Evolutionary conservation across 2,329 filamentous ascomycete species (phyloP), one percentile per base, ranked within the genome.

Genomic region (Fusarium albosuccineum): DNA sequence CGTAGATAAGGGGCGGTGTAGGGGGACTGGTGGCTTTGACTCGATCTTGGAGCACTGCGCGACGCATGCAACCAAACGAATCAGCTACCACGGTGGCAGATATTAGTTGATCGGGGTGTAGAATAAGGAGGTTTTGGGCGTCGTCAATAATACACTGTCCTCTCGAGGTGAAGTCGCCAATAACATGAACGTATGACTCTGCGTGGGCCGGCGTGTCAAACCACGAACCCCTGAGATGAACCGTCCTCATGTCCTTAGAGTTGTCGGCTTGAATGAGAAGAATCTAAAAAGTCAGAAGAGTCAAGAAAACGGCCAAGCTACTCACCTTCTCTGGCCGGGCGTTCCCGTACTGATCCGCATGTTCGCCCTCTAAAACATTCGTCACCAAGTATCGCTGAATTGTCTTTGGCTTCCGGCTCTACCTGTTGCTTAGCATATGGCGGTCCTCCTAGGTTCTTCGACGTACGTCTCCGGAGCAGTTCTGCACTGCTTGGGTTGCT

Each of bases 31-130:
- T 95, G 9, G 93, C 93, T 78, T 98, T 98, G 72, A 99, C 91
- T 33, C 96, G 91, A 77, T 99, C 95, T 77, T 98, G 94, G 27
- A 99, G 86, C 2, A 98, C 95, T 30, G 96, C 94, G 67, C 95
- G 91, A 16, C 96, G 91, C 76, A 92, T 90, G 75, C 96, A 99
- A 26, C 90, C 91, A 76, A 98, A 97, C 0, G 96, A 97, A 78
- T 99, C 96, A n/a, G 94, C 94, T 42, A 99, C 92, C 6, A 97
- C 93, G 1, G 96, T 98, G 3, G 96, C 92, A 3, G 96, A 98
- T 54, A 99, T 91, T 34, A 99, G 86, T 79, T 98, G 94, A 74
- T 99, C 96, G 0, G 96, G 96, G 74, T 99, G 94, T 13, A 99
- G 81, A 59, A 99, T 94, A 51, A 99, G 82, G 78, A 98, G 91